Evolutionary conservation across 140 eudicot species (phyloP).

Genomic region (Cichorium intybus): DNA sequence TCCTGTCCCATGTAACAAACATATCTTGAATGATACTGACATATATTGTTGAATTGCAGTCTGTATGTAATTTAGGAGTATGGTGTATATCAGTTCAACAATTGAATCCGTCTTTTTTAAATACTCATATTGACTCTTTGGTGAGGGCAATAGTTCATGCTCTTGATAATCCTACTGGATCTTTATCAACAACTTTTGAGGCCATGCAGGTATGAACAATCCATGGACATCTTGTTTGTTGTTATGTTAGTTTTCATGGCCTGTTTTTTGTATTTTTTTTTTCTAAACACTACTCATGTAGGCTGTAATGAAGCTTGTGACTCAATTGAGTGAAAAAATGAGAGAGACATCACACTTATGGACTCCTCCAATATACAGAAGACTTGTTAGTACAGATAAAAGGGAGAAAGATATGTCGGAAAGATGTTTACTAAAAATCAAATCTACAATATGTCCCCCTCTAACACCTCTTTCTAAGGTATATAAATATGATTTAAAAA

Average conservation of each 20-base stretch:
- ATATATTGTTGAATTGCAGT: constrained; percentile 33
- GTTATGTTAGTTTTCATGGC: background rate
- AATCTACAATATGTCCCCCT: constrained; percentile 56
- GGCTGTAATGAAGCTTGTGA: constrained; percentile 69
- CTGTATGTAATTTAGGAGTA: constrained; percentile 86
- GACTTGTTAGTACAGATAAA: constrained; percentile 74
- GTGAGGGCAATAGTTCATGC: constrained; percentile 69
- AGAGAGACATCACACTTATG: constrained; percentile 60
- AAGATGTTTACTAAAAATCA: constrained; percentile 68
- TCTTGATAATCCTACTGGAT: constrained; percentile 86
- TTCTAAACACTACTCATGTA: constrained; percentile 16
- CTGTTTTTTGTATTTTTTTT: background rate
- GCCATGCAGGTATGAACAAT: constrained; percentile 68
- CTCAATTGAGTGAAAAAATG: constrained; percentile 64
- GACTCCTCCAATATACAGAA: constrained; percentile 82
- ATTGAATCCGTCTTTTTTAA: constrained; percentile 40
- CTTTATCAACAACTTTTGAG: constrained; percentile 81
- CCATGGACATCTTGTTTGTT: constrained; percentile 18
- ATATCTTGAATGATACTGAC: background rate
- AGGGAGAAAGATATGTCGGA: constrained; percentile 84
- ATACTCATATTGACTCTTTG: constrained; percentile 47
- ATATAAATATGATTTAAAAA: background rate
- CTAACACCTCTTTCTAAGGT: constrained; percentile 71
- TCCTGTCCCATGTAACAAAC: too few relatives aligned
- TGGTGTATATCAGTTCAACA: constrained; percentile 96